Conservation (phyloP, 179 eudicot species). For the Heliamphora pulchella region DNA sequence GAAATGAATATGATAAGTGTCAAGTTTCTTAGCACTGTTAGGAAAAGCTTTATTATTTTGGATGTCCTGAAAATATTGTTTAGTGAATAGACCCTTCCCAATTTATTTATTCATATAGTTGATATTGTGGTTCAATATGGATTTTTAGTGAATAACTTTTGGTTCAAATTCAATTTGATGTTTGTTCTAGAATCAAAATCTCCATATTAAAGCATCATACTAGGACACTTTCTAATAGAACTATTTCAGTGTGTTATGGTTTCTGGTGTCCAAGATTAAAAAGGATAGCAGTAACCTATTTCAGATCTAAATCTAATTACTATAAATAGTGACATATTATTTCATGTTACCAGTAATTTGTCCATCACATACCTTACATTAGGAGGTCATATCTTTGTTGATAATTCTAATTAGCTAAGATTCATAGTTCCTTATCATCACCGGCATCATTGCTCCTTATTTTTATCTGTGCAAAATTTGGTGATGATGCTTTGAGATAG, state of each 20-base stretch:
- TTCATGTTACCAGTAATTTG: neutral
- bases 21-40: neutral
- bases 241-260: neutral
- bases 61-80: neutral
- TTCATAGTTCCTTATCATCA: neutral
- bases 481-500: conserved; percentile 3
- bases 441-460: neutral
- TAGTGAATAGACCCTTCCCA: neutral
- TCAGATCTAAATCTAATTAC: neutral
- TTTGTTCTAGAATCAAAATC: neutral
- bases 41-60: neutral
- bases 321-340: neutral
- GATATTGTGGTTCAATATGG: neutral
- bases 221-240: neutral
- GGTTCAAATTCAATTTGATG: neutral
- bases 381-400: neutral
- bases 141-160: neutral
- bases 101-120: neutral
- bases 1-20: neutral
- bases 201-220: neutral
- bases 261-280: neutral
- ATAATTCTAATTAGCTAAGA: neutral
- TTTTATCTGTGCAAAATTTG: neutral
- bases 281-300: neutral
- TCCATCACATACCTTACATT: neutral